Percentiles rank a stretch among this genome's conserved stretches.
Conservation (phyloP, 805 yeast species). For the Candida sphagnicola region DNA sequence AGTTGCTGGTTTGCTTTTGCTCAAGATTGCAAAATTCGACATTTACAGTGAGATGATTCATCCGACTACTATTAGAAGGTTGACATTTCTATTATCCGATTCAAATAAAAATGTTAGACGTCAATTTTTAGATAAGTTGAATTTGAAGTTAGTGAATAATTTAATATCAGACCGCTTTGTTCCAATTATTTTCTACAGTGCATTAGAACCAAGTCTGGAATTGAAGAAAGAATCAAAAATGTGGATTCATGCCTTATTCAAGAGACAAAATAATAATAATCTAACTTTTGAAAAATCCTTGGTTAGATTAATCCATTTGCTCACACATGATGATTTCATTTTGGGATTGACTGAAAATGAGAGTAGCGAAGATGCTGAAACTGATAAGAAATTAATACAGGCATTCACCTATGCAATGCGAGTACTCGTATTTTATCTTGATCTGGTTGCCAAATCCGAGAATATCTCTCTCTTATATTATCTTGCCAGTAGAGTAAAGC, state of each 20-base stretch:
- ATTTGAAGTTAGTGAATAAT: slow-evolving; percentile 47
- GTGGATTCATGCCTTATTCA: slow-evolving; percentile 67
- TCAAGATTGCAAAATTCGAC: slow-evolving; percentile 60
- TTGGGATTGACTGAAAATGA: slow-evolving; percentile 32
- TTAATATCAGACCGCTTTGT: slow-evolving; percentile 61
- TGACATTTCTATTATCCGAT: slow-evolving; percentile 65
- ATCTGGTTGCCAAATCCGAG: slow-evolving; percentile 55
- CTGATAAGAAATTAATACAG: slow-evolving; percentile 17
- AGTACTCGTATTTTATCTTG: slow-evolving; percentile 58
- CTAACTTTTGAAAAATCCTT: slow-evolving; percentile 62
- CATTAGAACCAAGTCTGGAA: slow-evolving; percentile 63
- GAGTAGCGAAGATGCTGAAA: slow-evolving; percentile 11
- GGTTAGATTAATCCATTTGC: slow-evolving; percentile 61
- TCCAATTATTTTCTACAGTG: slow-evolving; percentile 67
- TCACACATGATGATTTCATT: slow-evolving; percentile 74
- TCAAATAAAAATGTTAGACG: slow-evolving; percentile 54
- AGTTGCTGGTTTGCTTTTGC: slow-evolving; percentile 59
- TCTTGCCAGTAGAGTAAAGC: slow-evolving; percentile 73
- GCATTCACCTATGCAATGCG: slow-evolving; percentile 54
- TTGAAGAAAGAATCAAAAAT: slow-evolving; percentile 51
- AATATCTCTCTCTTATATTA: slow-evolving; percentile 74
- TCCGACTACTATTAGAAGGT: slow-evolving; percentile 46
- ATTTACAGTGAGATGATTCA: slow-evolving; percentile 49
- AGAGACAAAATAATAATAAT: slow-evolving; percentile 29
- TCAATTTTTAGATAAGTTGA: slow-evolving; percentile 46